Evolutionary conservation across 164 flowering plant genomes (phyloP), one percentile per base, ranked within the genome.

Genomic region (Vitis cinerea): DNA sequence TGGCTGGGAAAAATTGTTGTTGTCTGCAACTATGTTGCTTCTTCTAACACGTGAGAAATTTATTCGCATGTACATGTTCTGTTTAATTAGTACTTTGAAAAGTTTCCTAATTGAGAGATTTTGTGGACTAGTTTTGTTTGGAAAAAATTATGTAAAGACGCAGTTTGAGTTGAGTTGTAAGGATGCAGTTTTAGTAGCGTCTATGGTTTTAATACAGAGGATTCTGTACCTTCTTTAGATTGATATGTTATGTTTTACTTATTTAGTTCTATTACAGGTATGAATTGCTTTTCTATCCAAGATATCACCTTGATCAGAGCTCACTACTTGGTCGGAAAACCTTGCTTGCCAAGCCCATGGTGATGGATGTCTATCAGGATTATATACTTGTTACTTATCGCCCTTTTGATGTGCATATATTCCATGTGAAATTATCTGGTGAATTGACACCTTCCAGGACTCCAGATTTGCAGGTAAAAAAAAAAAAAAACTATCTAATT

Each of bases 291-390:
- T 95, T 95, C 75, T 95, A 90, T 74, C 99, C 99, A 67, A 86
- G 99, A 85, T 95, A 91, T 85, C 98, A 95, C 77, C 97, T 95
- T 74, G 98, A 95, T 71, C 91, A 89, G 78, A 95, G 97, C 80
- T 95, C 99, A 15, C 79, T 95, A 68, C 94, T 93, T 60, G 87
- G 82, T 78, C 97, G 87, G 68, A 95, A 93, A 76, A 66, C 84
- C 55, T 78, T 95, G 83, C 89, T 88, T 74, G 85, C 93, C 53
- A 85, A 91, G 77, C 98, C 99, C 59, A 82, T 95, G 78, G 99
- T 93, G 63, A 95, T 95, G 99, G 99, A 95, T 83, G 94, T 90
- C 47, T 89, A 91, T 74, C 84, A 87, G 79, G 92, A 91, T 69
- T 89, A 91, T 81, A 81, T 95, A 72, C 97, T 95, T 50, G 97